A percentile compares a stretch with the other conserved stretches of the same genome.
Evolutionary conservation across 805 yeast species (phyloP).

Genomic region (Candida ficus): DNA sequence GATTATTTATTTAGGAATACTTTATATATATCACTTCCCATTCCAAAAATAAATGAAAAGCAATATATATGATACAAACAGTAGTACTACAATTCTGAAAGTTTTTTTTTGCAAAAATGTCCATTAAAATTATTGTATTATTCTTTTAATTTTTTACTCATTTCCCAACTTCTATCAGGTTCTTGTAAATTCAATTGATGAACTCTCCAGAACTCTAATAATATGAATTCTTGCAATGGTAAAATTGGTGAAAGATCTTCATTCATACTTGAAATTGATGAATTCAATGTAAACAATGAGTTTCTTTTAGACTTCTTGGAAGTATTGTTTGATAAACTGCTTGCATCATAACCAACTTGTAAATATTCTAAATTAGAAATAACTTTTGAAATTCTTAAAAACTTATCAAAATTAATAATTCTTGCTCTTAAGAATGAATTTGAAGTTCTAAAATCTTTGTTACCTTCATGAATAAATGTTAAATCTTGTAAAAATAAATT

Average conservation of each 20-base stretch:
- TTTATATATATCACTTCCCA: neutral
- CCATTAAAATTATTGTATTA: too few relatives aligned
- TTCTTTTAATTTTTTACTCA: conserved; percentile 43
- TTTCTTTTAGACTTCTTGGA: conserved; percentile 20
- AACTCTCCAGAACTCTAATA: conserved; percentile 68
- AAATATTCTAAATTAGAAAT: conserved; percentile 63
- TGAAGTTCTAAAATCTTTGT: conserved; percentile 59
- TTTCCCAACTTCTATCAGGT: conserved; percentile 67
- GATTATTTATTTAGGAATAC: conserved; percentile 1
- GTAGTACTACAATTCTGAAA: neutral
- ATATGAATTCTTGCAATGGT: conserved; percentile 43
- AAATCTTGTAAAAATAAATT: conserved; percentile 72
- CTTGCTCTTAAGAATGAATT: conserved; percentile 41
- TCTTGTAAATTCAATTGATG: conserved; percentile 53
- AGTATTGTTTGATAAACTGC: conserved; percentile 7
- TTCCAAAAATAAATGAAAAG: neutral
- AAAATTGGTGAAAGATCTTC: conserved; percentile 30
- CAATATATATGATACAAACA: neutral
- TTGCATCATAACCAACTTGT: conserved; percentile 50
- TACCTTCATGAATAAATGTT: conserved; percentile 81
- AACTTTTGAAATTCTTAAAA: conserved; percentile 58
- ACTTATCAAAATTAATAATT: conserved; percentile 70
- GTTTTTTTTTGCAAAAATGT: neutral
- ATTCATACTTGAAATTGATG: conserved; percentile 12
- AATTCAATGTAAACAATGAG: conserved; percentile 22